phyloP scores from a whole-genome alignment of 208 protist genomes.

The Wallacemonas sp. region DNA sequence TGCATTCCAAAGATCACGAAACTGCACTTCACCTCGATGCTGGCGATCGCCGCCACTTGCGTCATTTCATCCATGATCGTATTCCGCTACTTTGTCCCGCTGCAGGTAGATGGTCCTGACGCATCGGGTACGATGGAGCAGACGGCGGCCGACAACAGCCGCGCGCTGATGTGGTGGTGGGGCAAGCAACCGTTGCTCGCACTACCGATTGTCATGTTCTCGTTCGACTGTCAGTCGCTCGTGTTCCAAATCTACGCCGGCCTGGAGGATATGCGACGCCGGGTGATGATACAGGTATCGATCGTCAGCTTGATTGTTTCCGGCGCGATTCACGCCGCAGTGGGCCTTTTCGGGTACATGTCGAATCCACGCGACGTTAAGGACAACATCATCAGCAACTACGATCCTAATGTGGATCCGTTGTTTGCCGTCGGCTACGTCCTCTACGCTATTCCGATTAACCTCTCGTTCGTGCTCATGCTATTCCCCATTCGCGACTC shows the following conservation, averaged over 20 bases:
- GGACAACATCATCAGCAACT: slow-evolving; percentile 80
- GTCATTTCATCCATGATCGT: slow-evolving; percentile 63
- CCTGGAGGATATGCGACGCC: slow-evolving; percentile 54
- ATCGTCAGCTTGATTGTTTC: slow-evolving; percentile 45
- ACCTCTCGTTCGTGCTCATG: slow-evolving; percentile 60
- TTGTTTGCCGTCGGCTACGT: slow-evolving; percentile 63
- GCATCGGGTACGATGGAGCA: background rate
- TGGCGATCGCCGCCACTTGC: slow-evolving; percentile 53
- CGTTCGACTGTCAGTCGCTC: slow-evolving; percentile 79
- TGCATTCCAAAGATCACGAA: slow-evolving; percentile 52
- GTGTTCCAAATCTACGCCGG: slow-evolving; percentile 76
- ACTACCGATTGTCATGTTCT: slow-evolving; percentile 82
- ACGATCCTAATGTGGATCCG: slow-evolving; percentile 51
- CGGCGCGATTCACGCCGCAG: slow-evolving; percentile 46
- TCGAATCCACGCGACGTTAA: slow-evolving; percentile 48
- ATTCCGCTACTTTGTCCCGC: slow-evolving; percentile 67
- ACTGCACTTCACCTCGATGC: slow-evolving; percentile 53
- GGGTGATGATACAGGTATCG: slow-evolving; percentile 60
- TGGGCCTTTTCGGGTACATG: slow-evolving; percentile 78
- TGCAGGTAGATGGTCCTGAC: background rate
- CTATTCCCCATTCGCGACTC: slow-evolving; percentile 79
- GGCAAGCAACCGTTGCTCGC: slow-evolving; percentile 46
- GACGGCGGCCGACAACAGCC: background rate
- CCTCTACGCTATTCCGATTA: slow-evolving; percentile 58
- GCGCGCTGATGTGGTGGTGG: slow-evolving; percentile 29